Percentiles rank a stretch among this genome's conserved stretches.
Conservation (phyloP, 2,329 filamentous ascomycete genomes). For the Leptographium galeiforme region DNA sequence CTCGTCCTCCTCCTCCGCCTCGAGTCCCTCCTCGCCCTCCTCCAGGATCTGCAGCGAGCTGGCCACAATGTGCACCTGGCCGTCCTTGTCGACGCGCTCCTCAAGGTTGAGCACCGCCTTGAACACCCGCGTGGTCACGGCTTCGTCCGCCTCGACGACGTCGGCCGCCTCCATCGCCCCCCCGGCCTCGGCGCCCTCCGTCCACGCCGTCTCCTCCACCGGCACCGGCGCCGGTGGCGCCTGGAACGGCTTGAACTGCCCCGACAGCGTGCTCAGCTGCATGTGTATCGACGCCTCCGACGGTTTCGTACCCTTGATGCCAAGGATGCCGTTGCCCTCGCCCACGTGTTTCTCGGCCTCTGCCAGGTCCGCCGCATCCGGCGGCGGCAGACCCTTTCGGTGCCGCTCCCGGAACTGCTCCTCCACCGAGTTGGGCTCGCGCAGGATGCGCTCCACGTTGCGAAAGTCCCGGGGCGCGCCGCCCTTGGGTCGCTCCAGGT, state of each 20-base stretch:
- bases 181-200: slow-evolving; percentile 2
- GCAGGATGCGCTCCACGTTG: too few relatives aligned
- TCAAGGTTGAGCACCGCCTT: slow-evolving; percentile 55
- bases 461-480: slow-evolving; percentile 11
- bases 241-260: slow-evolving; percentile 65
- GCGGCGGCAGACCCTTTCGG: slow-evolving; percentile 6
- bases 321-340: slow-evolving; percentile 32
- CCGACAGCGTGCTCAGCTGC: slow-evolving; percentile 55
- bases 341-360: slow-evolving; percentile 22
- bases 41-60: slow-evolving; percentile 46
- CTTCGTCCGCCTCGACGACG: slow-evolving; percentile 23
- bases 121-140: slow-evolving; percentile 40
- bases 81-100: slow-evolving; percentile 46
- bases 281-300: slow-evolving; percentile 46
- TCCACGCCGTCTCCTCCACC: slow-evolving; percentile 13
- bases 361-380: slow-evolving; percentile 10
- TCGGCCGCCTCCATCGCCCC: slow-evolving; percentile 18
- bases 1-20: neutral
- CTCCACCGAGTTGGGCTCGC: neutral
- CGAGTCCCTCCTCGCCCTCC: slow-evolving; percentile 16
- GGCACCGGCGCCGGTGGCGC: slow-evolving; percentile 70
- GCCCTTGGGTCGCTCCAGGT: slow-evolving; percentile 44
- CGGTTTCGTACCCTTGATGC: slow-evolving; percentile 42
- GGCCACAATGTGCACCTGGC: slow-evolving; percentile 45
- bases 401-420: slow-evolving; percentile 7